Base-by-base conservation (phyloP, 768 basidiomycete genomes). In the Pholiota microspora region DNA sequence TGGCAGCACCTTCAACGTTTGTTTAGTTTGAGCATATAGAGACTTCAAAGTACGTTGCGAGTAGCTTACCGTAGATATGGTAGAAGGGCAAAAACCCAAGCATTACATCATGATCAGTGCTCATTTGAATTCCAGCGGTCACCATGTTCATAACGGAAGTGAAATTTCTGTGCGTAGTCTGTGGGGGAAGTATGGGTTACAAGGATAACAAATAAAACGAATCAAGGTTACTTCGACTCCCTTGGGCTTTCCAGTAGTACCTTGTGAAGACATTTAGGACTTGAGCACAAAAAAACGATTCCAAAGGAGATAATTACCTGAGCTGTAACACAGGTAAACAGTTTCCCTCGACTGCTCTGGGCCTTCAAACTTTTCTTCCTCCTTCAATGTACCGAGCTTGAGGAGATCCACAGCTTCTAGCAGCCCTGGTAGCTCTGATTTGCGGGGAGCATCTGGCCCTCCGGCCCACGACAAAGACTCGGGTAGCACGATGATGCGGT, bases 211-310 rank as follows among this genome's bases (percentile, higher is more conserved):
- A 2, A 12, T 38, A 12, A 8, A 13, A 16, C 21, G 4, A 27
- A 23, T n/a, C 2, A 23, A 23, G 2, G 13, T 51, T 59, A 78
- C 79, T 73, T 79, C 77, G 16, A 80, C 78, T 50, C 79, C 91
- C 69, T 93, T 94, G 2, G 91, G 85, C 58, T 84, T 83, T 1
- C 90, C 88, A 0, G 88, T 90, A 0, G 90, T 92, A 4, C 90
- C 90, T 65, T 38, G 12, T 6, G 21, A n/a, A 8, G 31, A 16
- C n/a, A n/a, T 21, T 42, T 18, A 42, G 21, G 16, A 21, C n/a
- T 40, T 40, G 8, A 31, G n/a, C 38, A 13, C 2, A 13, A 10
- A 51, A 21, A 29, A 27, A 23, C 38, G 27, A 36, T 18, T 15
- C 29, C 29, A 7, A 24, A 42, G 13, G 23, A 10, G 5, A 28